Evolutionary conservation across 495 filamentous ascomycete species (phyloP).

Genomic region (Talaromyces proteolyticus): DNA sequence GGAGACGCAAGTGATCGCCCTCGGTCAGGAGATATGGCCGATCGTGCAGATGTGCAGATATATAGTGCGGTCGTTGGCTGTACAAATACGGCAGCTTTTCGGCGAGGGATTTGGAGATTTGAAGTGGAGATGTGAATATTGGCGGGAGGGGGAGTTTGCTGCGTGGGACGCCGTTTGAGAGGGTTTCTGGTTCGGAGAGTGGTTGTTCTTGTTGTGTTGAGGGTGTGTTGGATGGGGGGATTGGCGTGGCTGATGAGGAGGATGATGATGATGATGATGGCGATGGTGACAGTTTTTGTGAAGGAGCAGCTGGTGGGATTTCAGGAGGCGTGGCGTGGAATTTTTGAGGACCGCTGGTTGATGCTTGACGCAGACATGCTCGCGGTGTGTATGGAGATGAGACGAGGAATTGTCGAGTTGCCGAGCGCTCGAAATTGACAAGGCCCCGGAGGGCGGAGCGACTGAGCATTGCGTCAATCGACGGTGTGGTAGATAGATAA

Average conservation of each 20-base stretch:
- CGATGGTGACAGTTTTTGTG: constrained; percentile 17
- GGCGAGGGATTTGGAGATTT: constrained; percentile 52
- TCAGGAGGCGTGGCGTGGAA: constrained; percentile 16
- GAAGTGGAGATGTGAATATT: constrained; percentile 27
- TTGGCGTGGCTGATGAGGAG: constrained; percentile 13
- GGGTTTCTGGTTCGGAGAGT: constrained; percentile 9
- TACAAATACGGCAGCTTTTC: constrained; percentile 70
- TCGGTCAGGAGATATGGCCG: constrained; percentile 83
- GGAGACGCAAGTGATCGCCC: constrained; percentile 83
- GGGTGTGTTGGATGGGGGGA: background rate
- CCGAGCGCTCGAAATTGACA: constrained; percentile 27
- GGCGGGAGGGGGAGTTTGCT: constrained; percentile 31
- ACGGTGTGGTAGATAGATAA: too few relatives aligned
- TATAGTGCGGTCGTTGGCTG: constrained; percentile 78
- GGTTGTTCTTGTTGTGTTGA: background rate
- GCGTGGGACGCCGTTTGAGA: constrained; percentile 16
- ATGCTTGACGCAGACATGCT: constrained; percentile 21
- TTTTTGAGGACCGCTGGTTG: constrained; percentile 13
- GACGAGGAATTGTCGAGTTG: constrained; percentile 23
- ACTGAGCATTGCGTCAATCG: constrained; percentile 31
- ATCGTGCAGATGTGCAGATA: constrained; percentile 79
- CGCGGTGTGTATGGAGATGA: constrained; percentile 31
- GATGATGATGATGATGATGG: constrained; percentile 7
- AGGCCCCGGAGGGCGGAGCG: constrained; percentile 31
- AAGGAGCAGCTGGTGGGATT: constrained; percentile 22